Base-by-base conservation (phyloP, 2,329 filamentous ascomycete genomes). In the Samsoniella hepiali region DNA sequence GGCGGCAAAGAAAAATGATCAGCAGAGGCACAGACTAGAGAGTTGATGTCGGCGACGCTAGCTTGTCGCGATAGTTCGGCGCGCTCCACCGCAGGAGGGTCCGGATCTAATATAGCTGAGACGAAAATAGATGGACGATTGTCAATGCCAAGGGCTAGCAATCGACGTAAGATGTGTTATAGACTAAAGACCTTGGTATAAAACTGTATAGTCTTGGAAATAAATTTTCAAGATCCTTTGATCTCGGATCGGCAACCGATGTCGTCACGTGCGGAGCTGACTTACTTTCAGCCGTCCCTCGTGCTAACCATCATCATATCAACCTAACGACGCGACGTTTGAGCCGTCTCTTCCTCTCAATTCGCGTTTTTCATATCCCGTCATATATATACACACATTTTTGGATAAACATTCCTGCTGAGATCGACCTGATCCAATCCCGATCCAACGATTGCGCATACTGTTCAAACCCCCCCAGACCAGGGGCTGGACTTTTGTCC, bases 241-340 rank as follows among this genome's bases (percentile, higher is more conserved):
- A 34, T n/a, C 49, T 32, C 22, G 3, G n/a, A 40, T 59, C 57
- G 13, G 22, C 32, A 7, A 6, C 32, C 34, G 34, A 51, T 51
- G 34, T 51, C 57, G 45, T 59, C 57, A 59, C 57, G 57, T 59
- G 57, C 42, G 45, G 57, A 59, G 57, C 45, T 32, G 15, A 27
- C 54, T 32, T 9, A 44, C 27, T 44, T 57, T 22, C 36, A 6
- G 17, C 40, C 2, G n/a, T 34, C 5, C 11, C 5, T 32, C 27
- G 3, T 42, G 31, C 31, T 29, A 49, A 49, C 10, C 1, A 5
- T 22, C 15, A 6, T 29, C 42, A 10, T 17, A 22, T 47, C 31
- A 13, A 44, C 5, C n/a, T 3, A 4, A 47, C 31, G 29, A 27
- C 40, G n/a, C 42, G 42, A 36, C 31, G 29, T n/a, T n/a, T 42